Base-by-base conservation (phyloP, 805 yeast species). In the Candida tallmaniae region DNA sequence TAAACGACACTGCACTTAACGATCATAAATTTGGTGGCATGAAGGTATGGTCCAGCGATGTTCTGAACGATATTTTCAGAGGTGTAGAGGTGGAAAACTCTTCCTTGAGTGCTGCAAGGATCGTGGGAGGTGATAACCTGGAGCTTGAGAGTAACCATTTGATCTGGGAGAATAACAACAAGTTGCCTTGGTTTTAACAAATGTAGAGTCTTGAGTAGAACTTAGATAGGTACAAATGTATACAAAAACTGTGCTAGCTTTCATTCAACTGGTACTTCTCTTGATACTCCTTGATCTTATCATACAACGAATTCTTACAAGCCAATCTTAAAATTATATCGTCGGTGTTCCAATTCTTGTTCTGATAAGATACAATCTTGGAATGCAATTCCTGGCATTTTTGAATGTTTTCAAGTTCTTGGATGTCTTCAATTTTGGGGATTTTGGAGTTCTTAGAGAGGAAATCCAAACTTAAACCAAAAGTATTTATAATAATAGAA, bases 91-190 rank as follows among this genome's bases (percentile, higher is more conserved):
- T n/a, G 11, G 64, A 57, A 25, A 66, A 66, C 36, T 31, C 53
- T 4, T 63, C 70, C 4, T 40, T 59, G 25, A 56, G 68, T 32
- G 70, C 71, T 11, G 42, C 60, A 8, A 48, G 54, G 30, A 46
- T 59, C 35, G 46, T 52, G 36, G 47, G 51, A 28, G 36, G 27
- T 1, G 65, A 62, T n/a, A 52, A 62, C 27, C 31, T 42, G 5
- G 38, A 44, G 28, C 42, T 64, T 31, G 25, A 35, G 22, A 36
- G 28, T 5, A 62, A 64, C 2, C 40, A 54, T 2, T 35, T 63
- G 15, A 41, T 63, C 8, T 66, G 73, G 73, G 71, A 62, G 37
- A 57, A 57, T 31, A 66, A 66, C 41, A 60, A 51, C 34, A 66
- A 66, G 43, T 44, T 66, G 25, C 61, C 70, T 7, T 66, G 73